phyloP scores from a whole-genome alignment of 176 grass and related monocot species.

The Pontederia paniculata region DNA sequence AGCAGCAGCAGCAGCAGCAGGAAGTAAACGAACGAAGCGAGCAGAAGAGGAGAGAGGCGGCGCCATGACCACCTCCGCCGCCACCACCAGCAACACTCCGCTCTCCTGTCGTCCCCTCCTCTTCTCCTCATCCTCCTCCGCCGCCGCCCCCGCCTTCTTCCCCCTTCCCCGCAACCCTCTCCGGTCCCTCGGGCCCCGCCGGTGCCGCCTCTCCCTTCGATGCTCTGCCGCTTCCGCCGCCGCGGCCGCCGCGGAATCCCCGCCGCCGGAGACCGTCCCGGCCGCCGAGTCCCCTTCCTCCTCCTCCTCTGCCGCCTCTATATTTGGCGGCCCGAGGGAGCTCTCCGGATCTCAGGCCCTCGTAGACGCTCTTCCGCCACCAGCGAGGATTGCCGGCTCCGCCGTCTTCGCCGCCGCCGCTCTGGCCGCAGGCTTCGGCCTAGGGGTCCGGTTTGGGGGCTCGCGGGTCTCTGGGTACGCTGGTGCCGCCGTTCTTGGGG shows the following conservation, averaged over 20 bases:
- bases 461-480: constrained; percentile 27
- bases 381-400: constrained; percentile 52
- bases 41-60: no score
- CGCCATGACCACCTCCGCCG: no score
- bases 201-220: constrained; percentile 7
- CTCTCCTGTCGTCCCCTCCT: constrained; percentile 1
- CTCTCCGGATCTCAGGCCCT: constrained; percentile 49
- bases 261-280: background rate
- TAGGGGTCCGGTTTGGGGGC: constrained; percentile 45
- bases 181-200: constrained; percentile 10
- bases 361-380: constrained; percentile 44
- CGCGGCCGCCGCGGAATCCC: background rate
- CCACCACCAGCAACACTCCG: no score
- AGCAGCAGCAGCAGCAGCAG: no score
- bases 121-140: constrained; percentile 1
- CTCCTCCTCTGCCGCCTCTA: background rate
- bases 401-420: constrained; percentile 44
- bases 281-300: background rate
- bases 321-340: constrained; percentile 52
- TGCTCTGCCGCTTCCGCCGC: background rate
- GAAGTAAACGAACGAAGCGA: no score
- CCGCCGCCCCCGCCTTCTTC: constrained; percentile 17
- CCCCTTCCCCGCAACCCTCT: constrained; percentile 18
- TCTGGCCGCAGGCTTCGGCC: constrained; percentile 41
- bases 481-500: constrained; percentile 54